Evolutionary conservation across 768 basidiomycete genomes (phyloP).

Genomic region (Auriscalpium orientale): DNA sequence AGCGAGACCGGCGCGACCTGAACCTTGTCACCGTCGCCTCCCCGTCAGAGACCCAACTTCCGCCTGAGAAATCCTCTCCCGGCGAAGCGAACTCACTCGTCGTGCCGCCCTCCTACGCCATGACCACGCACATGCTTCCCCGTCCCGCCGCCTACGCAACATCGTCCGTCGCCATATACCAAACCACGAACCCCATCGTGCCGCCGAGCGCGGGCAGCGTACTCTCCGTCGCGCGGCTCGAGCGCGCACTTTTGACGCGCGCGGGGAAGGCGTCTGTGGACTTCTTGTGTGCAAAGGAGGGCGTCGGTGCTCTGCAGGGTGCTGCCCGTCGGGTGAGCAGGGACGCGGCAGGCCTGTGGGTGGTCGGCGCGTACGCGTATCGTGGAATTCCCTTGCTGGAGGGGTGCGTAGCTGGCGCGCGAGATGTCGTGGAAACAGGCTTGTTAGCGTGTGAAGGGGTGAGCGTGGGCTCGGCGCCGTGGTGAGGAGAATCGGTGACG

Average conservation of each 20-base stretch:
- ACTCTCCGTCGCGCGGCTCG: constrained; percentile 50
- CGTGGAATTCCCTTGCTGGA: constrained; percentile 72
- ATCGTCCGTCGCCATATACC: constrained; percentile 38
- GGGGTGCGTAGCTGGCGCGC: constrained; percentile 72
- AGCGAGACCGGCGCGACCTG: constrained; percentile 51
- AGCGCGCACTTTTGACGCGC: constrained; percentile 52
- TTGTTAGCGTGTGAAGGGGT: constrained; percentile 17
- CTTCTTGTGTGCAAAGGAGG: constrained; percentile 28
- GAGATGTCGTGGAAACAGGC: constrained; percentile 35
- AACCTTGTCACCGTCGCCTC: constrained; percentile 42
- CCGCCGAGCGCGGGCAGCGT: constrained; percentile 39
- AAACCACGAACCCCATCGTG: constrained; percentile 70
- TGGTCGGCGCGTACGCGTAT: constrained; percentile 67
- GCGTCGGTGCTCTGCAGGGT: constrained; percentile 47
- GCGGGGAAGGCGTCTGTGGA: constrained; percentile 44
- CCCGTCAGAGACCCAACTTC: background rate
- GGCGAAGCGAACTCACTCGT: constrained; percentile 11
- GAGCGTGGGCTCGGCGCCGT: constrained; percentile 6
- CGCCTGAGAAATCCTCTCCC: background rate
- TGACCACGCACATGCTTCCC: constrained; percentile 61
- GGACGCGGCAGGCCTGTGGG: constrained; percentile 47
- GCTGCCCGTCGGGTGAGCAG: constrained; percentile 24
- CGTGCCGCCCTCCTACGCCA: constrained; percentile 46
- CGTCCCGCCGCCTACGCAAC: constrained; percentile 28
- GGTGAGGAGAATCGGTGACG: background rate